Percentiles rank a stretch among this genome's conserved stretches.
These are phyloP conservation scores for Xylaria sp. DNA, from an alignment of 2,329 filamentous ascomycete species.

Conservation along the genomic window DNA sequence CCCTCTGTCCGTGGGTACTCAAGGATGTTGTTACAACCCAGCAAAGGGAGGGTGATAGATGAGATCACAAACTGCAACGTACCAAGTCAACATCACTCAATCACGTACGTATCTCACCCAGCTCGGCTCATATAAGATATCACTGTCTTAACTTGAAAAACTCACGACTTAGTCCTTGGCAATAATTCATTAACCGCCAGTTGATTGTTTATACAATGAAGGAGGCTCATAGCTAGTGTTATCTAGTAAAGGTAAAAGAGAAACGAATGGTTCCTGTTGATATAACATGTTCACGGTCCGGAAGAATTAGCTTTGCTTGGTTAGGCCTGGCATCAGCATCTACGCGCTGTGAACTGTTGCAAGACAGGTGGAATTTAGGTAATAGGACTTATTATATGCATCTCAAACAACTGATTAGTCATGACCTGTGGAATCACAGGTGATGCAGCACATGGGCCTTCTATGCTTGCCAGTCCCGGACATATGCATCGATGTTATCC, in stretches of 20 bases:
- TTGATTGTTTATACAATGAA: background rate
- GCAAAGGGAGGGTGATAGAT: background rate
- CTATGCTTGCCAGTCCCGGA: background rate
- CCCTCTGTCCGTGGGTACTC: background rate
- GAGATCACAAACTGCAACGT: too few relatives aligned
- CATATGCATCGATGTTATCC: background rate
- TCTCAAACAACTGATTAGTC: background rate
- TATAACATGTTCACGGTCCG: background rate
- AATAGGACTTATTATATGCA: background rate
- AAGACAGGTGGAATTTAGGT: background rate
- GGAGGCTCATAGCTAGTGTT: background rate
- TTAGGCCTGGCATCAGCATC: background rate
- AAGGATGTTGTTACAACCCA: background rate
- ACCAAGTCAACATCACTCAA: background rate
- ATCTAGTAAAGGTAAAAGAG: background rate
- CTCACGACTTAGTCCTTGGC: too few relatives aligned
- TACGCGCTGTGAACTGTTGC: background rate
- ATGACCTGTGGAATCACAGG: background rate
- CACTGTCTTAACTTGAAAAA: too few relatives aligned
- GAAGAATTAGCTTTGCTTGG: slow-evolving; percentile 6
- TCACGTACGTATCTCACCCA: too few relatives aligned
- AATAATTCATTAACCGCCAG: background rate
- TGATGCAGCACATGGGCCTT: background rate
- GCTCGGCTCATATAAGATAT: background rate
- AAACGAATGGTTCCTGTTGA: background rate